Evolutionary conservation across 2,329 filamentous ascomycete species (phyloP).

Genomic region (Aspergillus arachidicola): DNA sequence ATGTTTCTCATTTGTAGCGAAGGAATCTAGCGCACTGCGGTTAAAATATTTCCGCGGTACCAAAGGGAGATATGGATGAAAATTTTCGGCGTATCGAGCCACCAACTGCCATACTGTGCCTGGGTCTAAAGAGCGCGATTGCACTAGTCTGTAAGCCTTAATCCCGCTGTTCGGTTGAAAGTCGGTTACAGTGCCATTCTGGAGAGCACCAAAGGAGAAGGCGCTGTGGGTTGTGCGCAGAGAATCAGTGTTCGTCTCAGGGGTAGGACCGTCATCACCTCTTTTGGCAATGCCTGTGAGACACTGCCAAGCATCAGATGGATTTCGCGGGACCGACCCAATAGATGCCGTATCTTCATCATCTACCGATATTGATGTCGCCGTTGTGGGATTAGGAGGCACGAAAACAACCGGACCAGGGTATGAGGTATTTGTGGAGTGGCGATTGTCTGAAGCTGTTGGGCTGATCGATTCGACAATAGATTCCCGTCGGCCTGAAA

Average conservation of each 20-base stretch:
- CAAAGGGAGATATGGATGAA: constrained; percentile 71
- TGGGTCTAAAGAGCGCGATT: constrained; percentile 49
- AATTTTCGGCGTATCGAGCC: constrained; percentile 64
- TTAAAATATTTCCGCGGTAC: constrained; percentile 64
- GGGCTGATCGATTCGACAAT: constrained; percentile 30
- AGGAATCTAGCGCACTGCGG: constrained; percentile 54
- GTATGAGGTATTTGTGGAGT: constrained; percentile 31
- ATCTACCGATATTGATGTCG: constrained; percentile 30
- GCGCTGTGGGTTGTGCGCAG: constrained; percentile 25
- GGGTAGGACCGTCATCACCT: constrained; percentile 27
- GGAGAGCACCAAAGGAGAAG: constrained; percentile 29
- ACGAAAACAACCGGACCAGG: constrained; percentile 38
- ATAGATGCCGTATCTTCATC: constrained; percentile 47
- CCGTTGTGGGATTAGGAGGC: constrained; percentile 33
- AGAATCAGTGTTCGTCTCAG: constrained; percentile 26
- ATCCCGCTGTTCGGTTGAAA: constrained; percentile 38
- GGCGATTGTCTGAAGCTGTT: constrained; percentile 29
- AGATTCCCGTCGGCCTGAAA: constrained; percentile 29
- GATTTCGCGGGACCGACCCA: constrained; percentile 48
- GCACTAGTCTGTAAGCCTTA: constrained; percentile 46
- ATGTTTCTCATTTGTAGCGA: constrained; percentile 65
- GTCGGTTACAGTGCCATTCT: constrained; percentile 29
- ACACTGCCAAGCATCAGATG: constrained; percentile 53
- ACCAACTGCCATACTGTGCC: constrained; percentile 57
- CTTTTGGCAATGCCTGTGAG: constrained; percentile 49